Evolutionary conservation across 2,329 filamentous ascomycete species (phyloP), one percentile per base, ranked within the genome.

Genomic region (Ascochyta fabae): DNA sequence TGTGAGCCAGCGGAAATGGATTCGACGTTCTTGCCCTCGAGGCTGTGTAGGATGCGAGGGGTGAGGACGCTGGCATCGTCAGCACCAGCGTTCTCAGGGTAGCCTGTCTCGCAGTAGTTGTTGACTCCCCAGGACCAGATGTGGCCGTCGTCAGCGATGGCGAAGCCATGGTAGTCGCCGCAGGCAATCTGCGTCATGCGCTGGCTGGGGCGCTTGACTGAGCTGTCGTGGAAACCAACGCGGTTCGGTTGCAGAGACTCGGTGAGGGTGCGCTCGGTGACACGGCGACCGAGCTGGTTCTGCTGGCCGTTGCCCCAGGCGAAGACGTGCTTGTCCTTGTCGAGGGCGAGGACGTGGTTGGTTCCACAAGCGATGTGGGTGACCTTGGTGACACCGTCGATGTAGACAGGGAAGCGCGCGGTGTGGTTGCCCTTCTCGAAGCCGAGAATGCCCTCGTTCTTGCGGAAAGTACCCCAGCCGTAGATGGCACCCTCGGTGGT

Each of bases 41-140:
- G 83, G 4, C 82, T 83, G 8, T 84, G 77, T 24, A 96, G 84
- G 47, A 88, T 78, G 38, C 84, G 85, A 4, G 75, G 72, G 3
- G 92, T 90, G 63, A 85, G 84, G 46, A 96, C 84, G 58, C 88
- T 86, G 31, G 88, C 88, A 62, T 89, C 86, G 48, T 89, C 86
- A 54, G 88, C 84, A 29, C 87, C 88, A 13, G 84, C 86, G 49
- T 83, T 81, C 39, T 85, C 82, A 15, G 81, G 79, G 55, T 88
- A 82, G 33, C 89, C 91, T 15, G 90, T 90, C 78, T 96, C 88
- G 60, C 88, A 90, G 75, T 90, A 96, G 77, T 90, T 92, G 82
- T 96, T 96, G 27, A 94, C 80, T 23, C 92, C 92, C 91, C 92
- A 96, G 0, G 87, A 85, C 76, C 87, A 95, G 29, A 94, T 88